A percentile compares a stretch with the other conserved stretches of the same genome.
These are phyloP conservation scores for Aphanomyces cochlioides DNA, from an alignment of 352 stramenopile genomes.

Conservation along the genomic window DNA sequence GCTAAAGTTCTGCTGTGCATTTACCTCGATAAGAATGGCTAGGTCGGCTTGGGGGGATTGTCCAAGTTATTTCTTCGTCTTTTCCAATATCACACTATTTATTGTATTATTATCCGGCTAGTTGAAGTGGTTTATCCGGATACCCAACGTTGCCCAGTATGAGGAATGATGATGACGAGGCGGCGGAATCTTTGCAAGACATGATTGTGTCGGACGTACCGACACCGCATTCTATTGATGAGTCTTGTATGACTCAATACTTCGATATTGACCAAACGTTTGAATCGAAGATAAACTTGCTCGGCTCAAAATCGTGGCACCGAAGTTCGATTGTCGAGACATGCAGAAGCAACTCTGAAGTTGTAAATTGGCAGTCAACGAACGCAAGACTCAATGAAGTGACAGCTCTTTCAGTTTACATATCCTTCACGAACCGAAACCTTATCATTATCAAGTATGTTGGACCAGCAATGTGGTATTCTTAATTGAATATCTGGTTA, in stretches of 20 bases:
- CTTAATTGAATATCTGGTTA: neutral
- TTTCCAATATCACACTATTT: too few species aligned
- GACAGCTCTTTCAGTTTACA: conserved; percentile 5
- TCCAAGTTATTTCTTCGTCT: too few species aligned
- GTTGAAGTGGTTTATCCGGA: too few species aligned
- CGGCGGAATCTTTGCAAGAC: neutral
- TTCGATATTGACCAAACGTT: conserved; percentile 10
- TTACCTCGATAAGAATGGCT: too few species aligned
- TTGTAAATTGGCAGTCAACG: neutral
- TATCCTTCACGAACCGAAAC: conserved; percentile 16
- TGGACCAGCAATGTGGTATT: neutral
- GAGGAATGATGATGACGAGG: too few species aligned
- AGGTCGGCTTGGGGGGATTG: too few species aligned
- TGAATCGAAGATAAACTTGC: neutral
- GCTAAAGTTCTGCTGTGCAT: too few species aligned
- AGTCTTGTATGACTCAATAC: neutral
- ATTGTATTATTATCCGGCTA: too few species aligned
- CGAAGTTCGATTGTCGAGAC: neutral
- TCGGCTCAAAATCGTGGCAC: conserved; percentile 8
- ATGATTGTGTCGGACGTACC: neutral
- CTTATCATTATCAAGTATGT: conserved; percentile 13
- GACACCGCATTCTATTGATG: neutral
- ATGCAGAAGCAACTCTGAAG: neutral
- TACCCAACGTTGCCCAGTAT: too few species aligned
- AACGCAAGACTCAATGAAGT: neutral